Evolutionary conservation across 2,329 filamentous ascomycete genomes (phyloP).

Genomic region (Sporothrix curviconia): DNA sequence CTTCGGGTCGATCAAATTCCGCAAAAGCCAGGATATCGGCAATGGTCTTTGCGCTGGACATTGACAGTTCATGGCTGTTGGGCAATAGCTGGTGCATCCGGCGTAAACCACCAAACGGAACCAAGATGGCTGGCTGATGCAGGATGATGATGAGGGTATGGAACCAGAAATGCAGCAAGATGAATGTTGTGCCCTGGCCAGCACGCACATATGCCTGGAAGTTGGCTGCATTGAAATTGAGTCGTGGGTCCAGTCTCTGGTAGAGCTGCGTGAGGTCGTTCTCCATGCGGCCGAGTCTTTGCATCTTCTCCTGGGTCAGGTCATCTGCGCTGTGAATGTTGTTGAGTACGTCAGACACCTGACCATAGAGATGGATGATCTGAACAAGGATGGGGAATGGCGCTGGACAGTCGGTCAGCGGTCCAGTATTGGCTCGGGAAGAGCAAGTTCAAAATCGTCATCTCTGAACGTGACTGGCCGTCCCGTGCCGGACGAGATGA

Average conservation of each 20-base stretch:
- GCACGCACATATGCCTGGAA: slow-evolving; percentile 78
- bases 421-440: slow-evolving; percentile 48
- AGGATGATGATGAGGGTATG: slow-evolving; percentile 79
- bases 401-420: slow-evolving; percentile 62
- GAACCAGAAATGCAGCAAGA: slow-evolving; percentile 83
- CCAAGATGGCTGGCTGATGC: slow-evolving; percentile 75
- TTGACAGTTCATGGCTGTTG: slow-evolving; percentile 73
- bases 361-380: slow-evolving; percentile 79
- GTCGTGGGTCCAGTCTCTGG: slow-evolving; percentile 63
- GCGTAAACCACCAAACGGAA: slow-evolving; percentile 58
- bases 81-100: slow-evolving; percentile 65
- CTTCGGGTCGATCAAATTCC: slow-evolving; percentile 75
- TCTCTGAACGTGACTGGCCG: slow-evolving; percentile 77
- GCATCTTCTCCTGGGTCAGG: slow-evolving; percentile 67
- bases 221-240: slow-evolving; percentile 80
- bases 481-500: slow-evolving; percentile 82
- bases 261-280: slow-evolving; percentile 66
- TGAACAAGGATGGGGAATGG: slow-evolving; percentile 75
- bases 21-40: slow-evolving; percentile 83
- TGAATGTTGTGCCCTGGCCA: slow-evolving; percentile 79
- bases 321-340: slow-evolving; percentile 68
- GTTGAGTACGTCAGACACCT: slow-evolving; percentile 78
- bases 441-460: slow-evolving; percentile 74
- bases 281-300: slow-evolving; percentile 70
- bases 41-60: slow-evolving; percentile 88